Evolutionary conservation across 1,284 basidiomycete genomes (phyloP), one percentile per base, ranked within the genome.

Genomic region (Leccinum pachyderme): DNA sequence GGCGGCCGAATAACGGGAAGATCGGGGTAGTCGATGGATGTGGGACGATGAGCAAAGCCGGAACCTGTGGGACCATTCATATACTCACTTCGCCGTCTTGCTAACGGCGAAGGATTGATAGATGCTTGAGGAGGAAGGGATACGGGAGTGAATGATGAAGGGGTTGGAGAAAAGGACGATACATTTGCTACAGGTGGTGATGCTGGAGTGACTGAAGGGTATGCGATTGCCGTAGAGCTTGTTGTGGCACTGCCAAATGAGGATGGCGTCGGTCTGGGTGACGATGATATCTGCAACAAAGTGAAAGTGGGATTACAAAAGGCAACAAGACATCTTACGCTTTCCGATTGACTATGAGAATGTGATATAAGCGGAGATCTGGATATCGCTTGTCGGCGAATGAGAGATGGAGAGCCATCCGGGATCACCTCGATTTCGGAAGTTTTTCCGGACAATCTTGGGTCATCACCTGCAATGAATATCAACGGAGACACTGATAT

Each of bases 11-110:
- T 78, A 7, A 89, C 76, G 9, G 83, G 80, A 47, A 83, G 81
- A 62, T 86, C 84, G 2, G 92, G 93, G 61, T 95, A 95, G 69
- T 93, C 91, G 58, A 95, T 89, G 0, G 81, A 28, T 5, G 63
- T 71, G 3, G 79, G 70, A 3, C 81, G 79, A 49, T 73, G 63
- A n/a, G 68, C 58, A 59, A 75, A 66, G 43, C 80, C 77, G 7
- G 85, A 81, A 48, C 89, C 77, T 1, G 86, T 78, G 65, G 91
- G 83, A 62, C 89, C 87, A 65, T 94, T 91, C 51, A 89, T 75
- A 65, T 86, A 92, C 61, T 93, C 90, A 63, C 83, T 89, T 50
- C 90, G 81, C 60, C 89, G 79, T 15, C 91, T 82, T 0, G 90
- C 81, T 4, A 90, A 73, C 1, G 69, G 69, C 13, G 88, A 84